These are phyloP conservation scores for Bruguiera parviflora DNA, from an alignment of 345 rosid species.

Conservation along the genomic window DNA sequence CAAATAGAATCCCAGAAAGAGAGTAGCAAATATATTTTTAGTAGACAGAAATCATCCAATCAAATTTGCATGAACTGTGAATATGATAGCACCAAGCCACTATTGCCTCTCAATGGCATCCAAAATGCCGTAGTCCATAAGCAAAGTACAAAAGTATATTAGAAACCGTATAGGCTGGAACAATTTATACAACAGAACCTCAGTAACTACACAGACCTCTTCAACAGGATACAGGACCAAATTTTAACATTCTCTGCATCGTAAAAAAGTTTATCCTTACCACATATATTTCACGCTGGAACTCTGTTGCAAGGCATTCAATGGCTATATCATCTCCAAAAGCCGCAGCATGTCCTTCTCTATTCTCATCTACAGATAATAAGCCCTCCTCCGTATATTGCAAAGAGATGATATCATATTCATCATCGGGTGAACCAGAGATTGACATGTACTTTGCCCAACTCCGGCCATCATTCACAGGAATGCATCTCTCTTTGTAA, in stretches of 20 bases:
- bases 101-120: no score
- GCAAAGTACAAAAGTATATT: no score
- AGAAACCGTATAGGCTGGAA: no score
- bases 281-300: conserved; percentile 86
- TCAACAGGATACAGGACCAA: no score
- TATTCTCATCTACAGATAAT: conserved; percentile 80
- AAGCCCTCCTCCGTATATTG: conserved; percentile 95
- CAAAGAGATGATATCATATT: conserved; percentile 80
- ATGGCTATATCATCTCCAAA: conserved; percentile 99
- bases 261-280: conserved; percentile 36
- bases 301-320: conserved; percentile 94
- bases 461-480: conserved; percentile 71
- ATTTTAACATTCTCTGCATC: background rate
- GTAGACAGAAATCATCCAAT: no score
- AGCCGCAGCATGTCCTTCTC: conserved; percentile 83
- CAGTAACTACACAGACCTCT: no score
- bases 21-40: no score
- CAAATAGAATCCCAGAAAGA: no score
- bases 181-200: no score
- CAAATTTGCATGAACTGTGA: no score
- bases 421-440: conserved; percentile 86
- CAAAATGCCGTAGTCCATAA: no score
- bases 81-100: no score
- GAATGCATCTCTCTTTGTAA: conserved; percentile 83
- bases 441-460: conserved; percentile 98